Evolutionary conservation across 306 rosid species (phyloP).

Genomic region (Lotus japonicus): DNA sequence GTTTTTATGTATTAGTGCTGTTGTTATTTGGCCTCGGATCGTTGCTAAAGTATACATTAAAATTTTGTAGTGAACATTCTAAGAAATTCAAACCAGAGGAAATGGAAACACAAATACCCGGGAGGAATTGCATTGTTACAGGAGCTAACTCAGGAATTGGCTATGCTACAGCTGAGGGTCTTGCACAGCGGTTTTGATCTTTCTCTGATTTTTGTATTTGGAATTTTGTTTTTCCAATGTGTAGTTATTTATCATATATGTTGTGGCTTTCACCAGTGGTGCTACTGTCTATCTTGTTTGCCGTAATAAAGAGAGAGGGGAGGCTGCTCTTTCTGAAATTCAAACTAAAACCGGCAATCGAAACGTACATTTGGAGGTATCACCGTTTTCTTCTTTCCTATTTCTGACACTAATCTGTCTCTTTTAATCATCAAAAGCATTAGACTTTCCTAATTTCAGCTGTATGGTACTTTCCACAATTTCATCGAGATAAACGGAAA

Average conservation of each 20-base stretch:
- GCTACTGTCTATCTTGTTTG: constrained; percentile 81
- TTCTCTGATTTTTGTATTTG: constrained; percentile 6
- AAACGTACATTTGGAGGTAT: constrained; percentile 80
- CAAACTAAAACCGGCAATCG: constrained; percentile 64
- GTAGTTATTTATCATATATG: neutral
- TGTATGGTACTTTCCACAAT: neutral
- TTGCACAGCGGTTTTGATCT: constrained; percentile 65
- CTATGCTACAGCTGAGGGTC: constrained; percentile 79
- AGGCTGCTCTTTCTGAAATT: constrained; percentile 76
- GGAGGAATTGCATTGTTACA: constrained; percentile 84
- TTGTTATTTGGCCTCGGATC: neutral
- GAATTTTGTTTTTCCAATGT: neutral
- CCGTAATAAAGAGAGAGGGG: constrained; percentile 84
- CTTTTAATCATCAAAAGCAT: neutral
- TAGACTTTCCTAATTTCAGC: neutral
- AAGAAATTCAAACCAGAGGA: constrained; percentile 75
- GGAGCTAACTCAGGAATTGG: constrained; percentile 99
- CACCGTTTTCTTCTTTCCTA: neutral
- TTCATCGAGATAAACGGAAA: neutral
- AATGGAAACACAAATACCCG: constrained; percentile 41
- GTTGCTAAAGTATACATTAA: neutral
- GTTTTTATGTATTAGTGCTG: neutral
- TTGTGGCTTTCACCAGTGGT: constrained; percentile 48
- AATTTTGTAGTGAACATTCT: constrained; percentile 55
- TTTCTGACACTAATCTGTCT: neutral